phyloP scores from a whole-genome alignment of 1,284 basidiomycete species.

The Acaromyces ingoldii region DNA sequence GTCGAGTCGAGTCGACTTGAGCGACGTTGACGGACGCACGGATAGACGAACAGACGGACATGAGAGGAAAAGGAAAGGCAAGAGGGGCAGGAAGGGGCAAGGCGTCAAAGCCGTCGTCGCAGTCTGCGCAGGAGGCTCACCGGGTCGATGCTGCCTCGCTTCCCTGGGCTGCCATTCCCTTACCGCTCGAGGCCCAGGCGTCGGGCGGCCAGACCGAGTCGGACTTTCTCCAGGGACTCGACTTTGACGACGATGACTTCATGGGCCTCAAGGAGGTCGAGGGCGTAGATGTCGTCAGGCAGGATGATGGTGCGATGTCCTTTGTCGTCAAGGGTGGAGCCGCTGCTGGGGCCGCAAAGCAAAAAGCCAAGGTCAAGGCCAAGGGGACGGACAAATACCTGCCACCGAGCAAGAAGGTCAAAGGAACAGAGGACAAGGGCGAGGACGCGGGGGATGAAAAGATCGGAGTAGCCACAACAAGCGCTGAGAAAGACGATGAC shows the following conservation, averaged over 20 bases:
- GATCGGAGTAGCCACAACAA: constrained; percentile 5
- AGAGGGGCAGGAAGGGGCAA: neutral
- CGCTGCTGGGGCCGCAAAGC: neutral
- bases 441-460: constrained; percentile 11
- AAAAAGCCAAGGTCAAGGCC: constrained; percentile 17
- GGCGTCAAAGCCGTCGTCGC: neutral
- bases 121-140: constrained; percentile 1
- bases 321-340: constrained; percentile 1
- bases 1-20: too few species aligned
- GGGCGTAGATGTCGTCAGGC: constrained; percentile 29
- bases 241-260: constrained; percentile 35
- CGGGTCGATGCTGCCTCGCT: constrained; percentile 18
- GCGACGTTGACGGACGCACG: neutral
- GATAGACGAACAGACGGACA: neutral
- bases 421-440: neutral
- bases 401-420: neutral
- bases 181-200: constrained; percentile 24
- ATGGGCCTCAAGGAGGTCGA: constrained; percentile 48
- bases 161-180: constrained; percentile 27
- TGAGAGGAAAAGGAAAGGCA: neutral
- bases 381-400: constrained; percentile 20
- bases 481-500: neutral
- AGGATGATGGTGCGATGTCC: neutral
- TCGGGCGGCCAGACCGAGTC: constrained; percentile 26
- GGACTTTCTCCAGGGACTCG: constrained; percentile 21